Evolutionary conservation across 495 filamentous ascomycete species (phyloP).

Genomic region (Hyaloscypha variabilis): DNA sequence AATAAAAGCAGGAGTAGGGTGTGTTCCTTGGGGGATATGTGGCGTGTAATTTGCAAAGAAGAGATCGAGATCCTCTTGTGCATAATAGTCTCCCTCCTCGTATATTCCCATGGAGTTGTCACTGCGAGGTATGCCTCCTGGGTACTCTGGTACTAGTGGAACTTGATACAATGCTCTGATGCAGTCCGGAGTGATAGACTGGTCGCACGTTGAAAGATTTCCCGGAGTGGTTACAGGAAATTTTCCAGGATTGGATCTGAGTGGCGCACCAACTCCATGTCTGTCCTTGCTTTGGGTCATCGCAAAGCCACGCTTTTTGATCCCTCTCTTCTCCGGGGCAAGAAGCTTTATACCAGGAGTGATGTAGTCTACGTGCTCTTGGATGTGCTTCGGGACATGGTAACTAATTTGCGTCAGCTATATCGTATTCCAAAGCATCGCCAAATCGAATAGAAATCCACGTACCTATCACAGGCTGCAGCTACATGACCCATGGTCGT

Average conservation of each 20-base stretch:
- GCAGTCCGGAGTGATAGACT: constrained; percentile 20
- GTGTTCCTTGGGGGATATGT: constrained; percentile 35
- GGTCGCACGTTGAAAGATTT: constrained; percentile 19
- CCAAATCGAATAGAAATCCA: constrained; percentile 16
- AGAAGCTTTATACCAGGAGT: constrained; percentile 30
- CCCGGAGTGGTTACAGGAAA: constrained; percentile 2
- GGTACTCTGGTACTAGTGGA: constrained; percentile 19
- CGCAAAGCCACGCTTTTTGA: constrained; percentile 11
- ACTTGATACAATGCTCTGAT: constrained; percentile 31
- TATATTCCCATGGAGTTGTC: constrained; percentile 38
- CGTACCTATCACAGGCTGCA: constrained; percentile 15
- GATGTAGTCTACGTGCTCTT: constrained; percentile 27
- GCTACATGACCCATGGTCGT: constrained; percentile 40
- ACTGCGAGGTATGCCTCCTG: constrained; percentile 17
- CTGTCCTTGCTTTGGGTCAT: too few relatives aligned
- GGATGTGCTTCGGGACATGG: constrained; percentile 24
- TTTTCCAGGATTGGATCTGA: not conserved
- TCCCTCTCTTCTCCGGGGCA: constrained; percentile 6
- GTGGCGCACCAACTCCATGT: not conserved
- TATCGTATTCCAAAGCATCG: constrained; percentile 12
- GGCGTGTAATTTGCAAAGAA: constrained; percentile 57
- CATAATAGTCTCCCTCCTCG: constrained; percentile 37
- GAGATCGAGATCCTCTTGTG: constrained; percentile 57
- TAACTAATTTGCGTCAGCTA: constrained; percentile 23
- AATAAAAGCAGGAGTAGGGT: constrained; percentile 23